phyloP scores from a whole-genome alignment of 1,284 basidiomycete species.

The Ustilago curta region DNA sequence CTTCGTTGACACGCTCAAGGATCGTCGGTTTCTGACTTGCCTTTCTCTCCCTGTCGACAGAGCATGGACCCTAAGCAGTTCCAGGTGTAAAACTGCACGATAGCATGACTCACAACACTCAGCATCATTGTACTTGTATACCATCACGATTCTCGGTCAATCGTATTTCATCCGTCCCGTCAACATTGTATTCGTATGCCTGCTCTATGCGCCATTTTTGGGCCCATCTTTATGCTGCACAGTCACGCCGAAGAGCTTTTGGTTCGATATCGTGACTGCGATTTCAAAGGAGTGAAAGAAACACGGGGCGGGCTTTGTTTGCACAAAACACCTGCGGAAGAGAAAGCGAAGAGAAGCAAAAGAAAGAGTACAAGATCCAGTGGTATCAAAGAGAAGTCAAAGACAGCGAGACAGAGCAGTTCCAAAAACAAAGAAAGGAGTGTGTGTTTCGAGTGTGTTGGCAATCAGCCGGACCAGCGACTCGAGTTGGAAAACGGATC shows the following conservation, averaged over 20 bases:
- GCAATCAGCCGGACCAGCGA: slow-evolving; percentile 31
- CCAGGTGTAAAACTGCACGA: slow-evolving; percentile 23
- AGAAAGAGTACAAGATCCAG: slow-evolving; percentile 3
- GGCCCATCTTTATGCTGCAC: not conserved
- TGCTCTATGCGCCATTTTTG: not conserved
- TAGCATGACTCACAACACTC: not conserved
- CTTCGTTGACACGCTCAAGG: no score
- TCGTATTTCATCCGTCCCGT: not conserved
- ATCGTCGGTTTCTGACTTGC: no score
- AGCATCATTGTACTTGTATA: slow-evolving; percentile 28
- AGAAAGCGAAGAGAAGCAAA: slow-evolving; percentile 16
- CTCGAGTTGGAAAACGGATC: slow-evolving; percentile 32
- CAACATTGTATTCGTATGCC: not conserved
- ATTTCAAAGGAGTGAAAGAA: slow-evolving; percentile 8
- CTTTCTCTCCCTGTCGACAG: no score
- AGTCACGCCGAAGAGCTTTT: not conserved
- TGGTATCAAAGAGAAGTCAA: slow-evolving; percentile 19
- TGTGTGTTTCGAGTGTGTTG: not conserved
- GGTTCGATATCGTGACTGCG: not conserved
- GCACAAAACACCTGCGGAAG: not conserved
- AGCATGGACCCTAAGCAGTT: slow-evolving; percentile 49
- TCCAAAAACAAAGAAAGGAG: slow-evolving; percentile 6
- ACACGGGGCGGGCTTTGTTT: not conserved
- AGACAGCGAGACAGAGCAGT: not conserved
- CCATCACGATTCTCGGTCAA: not conserved